Evolutionary conservation across 2,329 filamentous ascomycete species (phyloP), one percentile per base, ranked within the genome.

Genomic region (Calonectria crousiana): DNA sequence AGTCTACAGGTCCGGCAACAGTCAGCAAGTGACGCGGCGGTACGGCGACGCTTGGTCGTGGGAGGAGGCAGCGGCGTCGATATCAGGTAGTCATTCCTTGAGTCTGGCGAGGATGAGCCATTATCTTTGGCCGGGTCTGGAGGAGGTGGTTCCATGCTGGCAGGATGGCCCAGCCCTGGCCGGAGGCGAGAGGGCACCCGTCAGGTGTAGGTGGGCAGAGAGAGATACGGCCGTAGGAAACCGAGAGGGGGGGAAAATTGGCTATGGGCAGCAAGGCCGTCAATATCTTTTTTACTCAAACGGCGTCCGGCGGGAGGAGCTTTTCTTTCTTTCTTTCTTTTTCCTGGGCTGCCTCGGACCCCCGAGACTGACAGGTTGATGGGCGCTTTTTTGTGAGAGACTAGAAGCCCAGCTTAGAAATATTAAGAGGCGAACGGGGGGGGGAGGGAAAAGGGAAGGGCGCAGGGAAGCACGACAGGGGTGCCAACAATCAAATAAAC

Each of bases 1-100:
- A 86, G 74, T 23, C 84, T 79, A 75, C 84, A 86, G 28, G 84
- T 86, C 71, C 83, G 84, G 77, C 84, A 86, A 72, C 84, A 84
- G 49, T 84, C 82, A 53, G 77, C 72, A 44, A 78, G 41, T 44
- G 75, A 69, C 28, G 81, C 72, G 23, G 81, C 79, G 2, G 79
- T 81, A 20, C 83, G 82, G 64, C 83, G 82, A 30, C 83, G 82
- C 71, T 84, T 85, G n/a, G 75, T 73, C 34, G 80, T 74, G 34
- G 80, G 76, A 18, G 78, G 41, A 16, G 77, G 77, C 36, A 75
- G 70, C 8, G 74, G 71, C 28, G 78, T 69, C 60, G 77, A 34
- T 49, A 74, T 64, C 69, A 64, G 51, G 38, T 30, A 66, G 53
- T 70, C 47, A 65, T 60, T 66, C 38, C 26, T 53, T 8, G 36